phyloP scores from a whole-genome alignment of 148 eudicot species.

The Agrostemma githago region DNA sequence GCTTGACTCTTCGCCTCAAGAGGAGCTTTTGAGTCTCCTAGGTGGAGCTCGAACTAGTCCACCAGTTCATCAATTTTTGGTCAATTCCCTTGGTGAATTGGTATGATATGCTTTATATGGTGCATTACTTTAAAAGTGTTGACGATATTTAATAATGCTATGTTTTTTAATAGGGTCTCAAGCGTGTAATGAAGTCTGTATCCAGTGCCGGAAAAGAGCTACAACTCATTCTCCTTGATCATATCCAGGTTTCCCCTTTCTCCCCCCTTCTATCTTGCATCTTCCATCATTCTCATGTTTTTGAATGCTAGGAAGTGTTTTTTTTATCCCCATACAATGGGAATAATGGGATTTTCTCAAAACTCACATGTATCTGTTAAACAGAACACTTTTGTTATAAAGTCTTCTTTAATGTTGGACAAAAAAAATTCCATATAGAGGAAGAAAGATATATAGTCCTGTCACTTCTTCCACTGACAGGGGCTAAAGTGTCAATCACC shows the following conservation, averaged over 20 bases:
- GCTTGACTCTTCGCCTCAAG: slow-evolving; percentile 77
- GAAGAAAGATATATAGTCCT: not conserved
- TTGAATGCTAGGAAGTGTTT: not conserved
- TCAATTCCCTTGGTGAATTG: slow-evolving; percentile 87
- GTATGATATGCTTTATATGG: slow-evolving; percentile 40
- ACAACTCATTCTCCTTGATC: slow-evolving; percentile 77
- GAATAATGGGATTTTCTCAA: not conserved
- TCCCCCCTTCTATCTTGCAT: not conserved
- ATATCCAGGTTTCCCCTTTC: slow-evolving; percentile 63
- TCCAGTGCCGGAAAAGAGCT: slow-evolving; percentile 86
- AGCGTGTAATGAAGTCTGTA: slow-evolving; percentile 76
- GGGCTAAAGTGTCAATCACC: not conserved
- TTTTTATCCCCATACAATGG: not conserved
- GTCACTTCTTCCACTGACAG: not conserved
- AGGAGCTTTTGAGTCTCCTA: slow-evolving; percentile 83
- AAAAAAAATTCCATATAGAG: not conserved
- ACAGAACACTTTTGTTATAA: not conserved
- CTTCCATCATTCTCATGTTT: not conserved
- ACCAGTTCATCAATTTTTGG: slow-evolving; percentile 91
- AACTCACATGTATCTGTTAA: not conserved
- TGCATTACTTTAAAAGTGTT: not conserved
- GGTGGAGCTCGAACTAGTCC: slow-evolving; percentile 99
- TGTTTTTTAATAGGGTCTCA: slow-evolving; percentile 63
- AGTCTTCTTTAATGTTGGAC: not conserved
- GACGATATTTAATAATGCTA: slow-evolving; percentile 19